Evolutionary conservation across 177 flowering plant genomes (phyloP).

Genomic region (Vitis hybrid): DNA sequence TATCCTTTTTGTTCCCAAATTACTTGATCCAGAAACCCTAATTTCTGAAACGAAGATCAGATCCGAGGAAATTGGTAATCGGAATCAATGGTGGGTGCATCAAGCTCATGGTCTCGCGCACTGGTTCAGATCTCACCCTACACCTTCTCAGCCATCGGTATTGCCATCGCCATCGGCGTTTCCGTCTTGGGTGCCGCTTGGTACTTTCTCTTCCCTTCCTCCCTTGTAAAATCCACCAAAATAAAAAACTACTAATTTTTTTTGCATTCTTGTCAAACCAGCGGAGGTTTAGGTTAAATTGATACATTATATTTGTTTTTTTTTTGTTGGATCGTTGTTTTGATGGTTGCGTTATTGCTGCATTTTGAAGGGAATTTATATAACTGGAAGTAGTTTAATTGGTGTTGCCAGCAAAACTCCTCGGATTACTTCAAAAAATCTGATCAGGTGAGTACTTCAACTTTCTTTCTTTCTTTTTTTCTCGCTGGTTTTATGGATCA

Average conservation of each 20-base stretch:
- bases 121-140: slow-evolving; percentile 25
- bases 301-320: background rate
- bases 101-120: background rate
- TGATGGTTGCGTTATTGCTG: background rate
- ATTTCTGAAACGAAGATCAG: no score
- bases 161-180: slow-evolving; percentile 34
- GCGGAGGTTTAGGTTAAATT: no score
- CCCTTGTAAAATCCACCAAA: no score
- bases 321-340: background rate
- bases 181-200: slow-evolving; percentile 98
- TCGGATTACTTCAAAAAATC: slow-evolving; percentile 93
- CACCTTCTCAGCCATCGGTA: slow-evolving; percentile 15
- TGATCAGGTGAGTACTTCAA: slow-evolving; percentile 62
- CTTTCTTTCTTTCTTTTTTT: no score
- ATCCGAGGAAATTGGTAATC: no score
- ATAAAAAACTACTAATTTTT: no score
- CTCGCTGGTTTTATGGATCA: no score
- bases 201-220: no score
- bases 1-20: no score
- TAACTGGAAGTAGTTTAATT: slow-evolving; percentile 95
- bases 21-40: no score
- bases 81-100: no score
- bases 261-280: no score
- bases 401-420: slow-evolving; percentile 87
- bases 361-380: slow-evolving; percentile 79